phyloP scores from a whole-genome alignment of 2,329 filamentous ascomycete genomes.

The Fusarium sp. region DNA sequence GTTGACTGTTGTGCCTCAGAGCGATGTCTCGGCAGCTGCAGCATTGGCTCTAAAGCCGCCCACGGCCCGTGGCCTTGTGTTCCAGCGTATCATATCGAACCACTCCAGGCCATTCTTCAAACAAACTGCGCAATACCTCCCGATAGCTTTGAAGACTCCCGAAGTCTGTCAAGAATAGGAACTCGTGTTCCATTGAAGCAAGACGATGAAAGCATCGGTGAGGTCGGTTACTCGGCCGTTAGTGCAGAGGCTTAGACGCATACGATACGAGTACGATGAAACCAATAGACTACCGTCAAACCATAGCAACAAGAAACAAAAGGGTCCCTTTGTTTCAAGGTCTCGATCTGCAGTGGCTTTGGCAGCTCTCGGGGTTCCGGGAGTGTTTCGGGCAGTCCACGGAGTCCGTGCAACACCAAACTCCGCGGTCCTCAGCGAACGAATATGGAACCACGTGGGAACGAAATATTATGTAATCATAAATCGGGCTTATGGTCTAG shows the following conservation, averaged over 20 bases:
- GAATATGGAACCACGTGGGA: neutral
- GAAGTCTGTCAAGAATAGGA: neutral
- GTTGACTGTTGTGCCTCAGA: neutral
- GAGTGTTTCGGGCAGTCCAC: neutral
- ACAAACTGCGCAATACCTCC: no score
- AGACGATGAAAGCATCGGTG: no score
- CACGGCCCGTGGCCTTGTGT: neutral
- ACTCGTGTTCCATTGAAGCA: neutral
- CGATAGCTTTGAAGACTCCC: rapidly evolving
- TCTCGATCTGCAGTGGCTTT: neutral
- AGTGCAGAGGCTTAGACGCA: neutral
- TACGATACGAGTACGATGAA: neutral
- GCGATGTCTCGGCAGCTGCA: neutral
- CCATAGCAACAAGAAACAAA: neutral
- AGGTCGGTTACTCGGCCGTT: neutral
- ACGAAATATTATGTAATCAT: neutral
- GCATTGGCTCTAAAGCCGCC: neutral
- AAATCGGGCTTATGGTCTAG: conserved; percentile 28
- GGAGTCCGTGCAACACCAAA: neutral
- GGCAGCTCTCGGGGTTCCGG: neutral
- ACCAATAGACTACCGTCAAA: neutral
- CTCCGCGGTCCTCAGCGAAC: neutral
- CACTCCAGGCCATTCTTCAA: neutral
- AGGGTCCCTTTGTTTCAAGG: neutral
- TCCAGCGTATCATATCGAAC: neutral